Base-by-base conservation (phyloP, 441 rosid species). In the Bruguiera hainesii region DNA sequence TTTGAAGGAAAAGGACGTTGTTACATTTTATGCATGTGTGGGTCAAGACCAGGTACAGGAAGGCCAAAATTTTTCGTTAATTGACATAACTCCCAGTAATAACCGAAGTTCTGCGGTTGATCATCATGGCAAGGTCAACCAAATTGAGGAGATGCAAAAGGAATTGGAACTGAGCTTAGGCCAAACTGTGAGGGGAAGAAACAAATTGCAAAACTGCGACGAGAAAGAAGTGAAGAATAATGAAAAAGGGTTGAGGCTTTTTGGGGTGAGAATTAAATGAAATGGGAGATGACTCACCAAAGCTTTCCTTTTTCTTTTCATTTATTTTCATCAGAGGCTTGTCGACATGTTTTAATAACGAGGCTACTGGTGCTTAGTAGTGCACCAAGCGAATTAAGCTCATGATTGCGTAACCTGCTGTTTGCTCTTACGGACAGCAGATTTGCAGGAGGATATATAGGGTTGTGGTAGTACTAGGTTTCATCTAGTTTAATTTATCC, bases 191-290 rank as follows among this genome's bases (percentile, higher is more conserved):
- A 57, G 48, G 16, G 13, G 48, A 13, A 42, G 66, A 56, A 51
- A 28, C 57, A 69, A 26, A 26, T 5, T 51, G 10, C 61, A 62
- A 6, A 58, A 65, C 25, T 59, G 64, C n/a, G 64, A 66, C n/a
- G 60, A 29, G 23, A 66, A 61, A 18, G 63, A 20, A 48, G 39
- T 52, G 1, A 71, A 71, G 63, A 77, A 69, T n/a, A 78, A 69
- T 20, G 80, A 64, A 35, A 79, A 76, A 64, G 85, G 87, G n/a
- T 71, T 89, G 66, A 86, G 66, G 80, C 78, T 88, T 63, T 91
- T 91, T 71, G 97, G 95, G 37, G 89, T 82, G 13, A 58, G 21
- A 29, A 73, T 73, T 28, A 58, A 53, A 20, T 70, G 20, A 65
- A 0, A 9, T 3, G 55, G 0, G 11, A 39, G 2, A 10, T 0